Base-by-base conservation (phyloP, 176 grass and related monocot genomes). In the Carex cristatella region DNA sequence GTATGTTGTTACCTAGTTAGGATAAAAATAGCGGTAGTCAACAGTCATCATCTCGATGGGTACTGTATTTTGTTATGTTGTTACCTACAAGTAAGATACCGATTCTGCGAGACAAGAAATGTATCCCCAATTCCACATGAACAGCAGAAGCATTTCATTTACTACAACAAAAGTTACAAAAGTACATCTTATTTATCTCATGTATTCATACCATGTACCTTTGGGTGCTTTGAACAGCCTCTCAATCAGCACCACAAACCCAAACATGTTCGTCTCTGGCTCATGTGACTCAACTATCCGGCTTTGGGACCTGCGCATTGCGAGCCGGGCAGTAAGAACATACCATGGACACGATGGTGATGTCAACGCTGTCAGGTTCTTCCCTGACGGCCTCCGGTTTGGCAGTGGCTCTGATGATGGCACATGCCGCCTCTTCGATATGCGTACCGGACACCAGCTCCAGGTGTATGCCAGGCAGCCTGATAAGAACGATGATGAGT, bases 391-490 rank as follows among this genome's bases (percentile, higher is more conserved):
- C 27, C 91, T 92, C 63, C 90, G 96, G 66, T 95, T 99, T 64
- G 96, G 96, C 69, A 99, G 92, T 84, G 96, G 96, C 49, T 99
- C 96, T 72, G 93, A 99, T 89, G 96, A 99, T 88, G 90, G 96
- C 23, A 95, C 96, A 30, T 95, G 93, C 65, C 85, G 93, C 84
- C 91, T 99, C 83, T 99, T 95, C 81, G 96, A 99, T 79, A 94
- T 99, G 96, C 91, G 93, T 79, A 99, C 96, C 30, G 96, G 96
- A 2, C 96, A 99, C 86, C 96, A 99, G 85, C 96, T 99, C 87
- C 96, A 99, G 79, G 90, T 94, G 31, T 99, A 99, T 85, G 82
- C 37, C 83, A 81, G 86, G 81, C 91, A 89, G 71, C 86, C 79
- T 62, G 79, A 87, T 78, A 87, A 80, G 83, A 89, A 92, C 69